Conservation (phyloP, 1,284 basidiomycete genomes). For the Ceratorhiza oryzae-sativae region DNA sequence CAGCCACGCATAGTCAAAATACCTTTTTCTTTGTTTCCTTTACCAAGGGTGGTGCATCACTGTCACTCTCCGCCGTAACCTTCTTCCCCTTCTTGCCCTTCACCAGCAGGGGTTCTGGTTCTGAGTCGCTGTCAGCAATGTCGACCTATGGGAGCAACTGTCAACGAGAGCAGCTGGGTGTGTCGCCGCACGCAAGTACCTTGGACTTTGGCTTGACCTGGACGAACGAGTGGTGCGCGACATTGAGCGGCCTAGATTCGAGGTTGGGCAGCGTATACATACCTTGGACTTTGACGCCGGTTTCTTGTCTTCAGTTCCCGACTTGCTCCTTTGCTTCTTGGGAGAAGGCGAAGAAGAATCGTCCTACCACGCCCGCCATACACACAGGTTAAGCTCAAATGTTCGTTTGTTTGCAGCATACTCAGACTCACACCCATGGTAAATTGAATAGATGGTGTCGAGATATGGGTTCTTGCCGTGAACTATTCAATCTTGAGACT, state of each 20-base stretch:
- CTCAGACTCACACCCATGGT: background rate
- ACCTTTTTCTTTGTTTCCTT: slow-evolving; percentile 8
- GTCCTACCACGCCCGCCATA: background rate
- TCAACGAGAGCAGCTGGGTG: background rate
- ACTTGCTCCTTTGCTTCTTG: background rate
- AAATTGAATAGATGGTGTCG: background rate
- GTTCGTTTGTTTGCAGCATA: background rate
- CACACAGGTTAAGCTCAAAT: background rate
- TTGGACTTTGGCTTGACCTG: slow-evolving; percentile 10
- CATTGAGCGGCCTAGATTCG: background rate
- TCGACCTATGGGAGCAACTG: background rate
- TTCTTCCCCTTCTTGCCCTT: slow-evolving; percentile 7
- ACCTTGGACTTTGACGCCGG: slow-evolving; percentile 22
- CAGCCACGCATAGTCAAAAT: background rate
- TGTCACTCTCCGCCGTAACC: background rate
- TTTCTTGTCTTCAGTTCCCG: background rate
- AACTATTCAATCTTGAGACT: background rate
- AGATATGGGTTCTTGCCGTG: background rate
- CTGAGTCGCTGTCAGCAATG: slow-evolving; percentile 9
- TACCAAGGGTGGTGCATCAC: background rate
- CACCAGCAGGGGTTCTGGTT: background rate
- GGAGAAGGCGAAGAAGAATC: background rate
- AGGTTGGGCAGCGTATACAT: background rate
- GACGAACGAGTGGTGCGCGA: background rate
- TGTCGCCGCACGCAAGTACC: background rate